These are phyloP conservation scores for Penicillium digitatum DNA, from an alignment of 2,329 filamentous ascomycete species.

Conservation along the genomic window DNA sequence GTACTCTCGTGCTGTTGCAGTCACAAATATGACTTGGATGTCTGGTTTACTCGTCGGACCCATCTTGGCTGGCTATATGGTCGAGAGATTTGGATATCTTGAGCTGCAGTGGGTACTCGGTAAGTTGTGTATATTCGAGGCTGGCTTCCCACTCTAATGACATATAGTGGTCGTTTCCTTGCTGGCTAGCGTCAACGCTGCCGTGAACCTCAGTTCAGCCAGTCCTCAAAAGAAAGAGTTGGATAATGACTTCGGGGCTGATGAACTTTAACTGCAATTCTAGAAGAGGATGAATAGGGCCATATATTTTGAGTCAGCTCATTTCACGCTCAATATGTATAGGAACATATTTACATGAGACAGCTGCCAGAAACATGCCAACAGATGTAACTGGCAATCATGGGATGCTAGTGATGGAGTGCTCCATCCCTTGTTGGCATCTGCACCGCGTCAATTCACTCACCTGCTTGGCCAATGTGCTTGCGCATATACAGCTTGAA, in stretches of 20 bases:
- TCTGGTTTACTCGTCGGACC: constrained; percentile 19
- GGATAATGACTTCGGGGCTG: neutral
- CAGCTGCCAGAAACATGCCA: neutral
- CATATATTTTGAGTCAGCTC: neutral
- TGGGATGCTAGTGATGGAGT: neutral
- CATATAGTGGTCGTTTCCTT: neutral
- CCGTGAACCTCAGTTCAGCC: neutral
- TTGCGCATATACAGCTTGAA: neutral
- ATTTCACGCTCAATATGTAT: neutral
- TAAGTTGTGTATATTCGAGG: neutral
- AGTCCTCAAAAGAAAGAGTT: neutral
- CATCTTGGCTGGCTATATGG: constrained; percentile 12
- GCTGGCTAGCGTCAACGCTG: neutral
- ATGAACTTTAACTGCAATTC: neutral
- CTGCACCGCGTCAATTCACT: neutral
- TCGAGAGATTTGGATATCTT: constrained; percentile 13
- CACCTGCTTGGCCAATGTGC: neutral
- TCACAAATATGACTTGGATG: constrained; percentile 23
- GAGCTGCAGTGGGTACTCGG: constrained; percentile 13
- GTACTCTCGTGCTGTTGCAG: constrained; percentile 21
- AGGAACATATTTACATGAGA: neutral
- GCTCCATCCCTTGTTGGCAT: neutral
- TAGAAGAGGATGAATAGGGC: neutral
- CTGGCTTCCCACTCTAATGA: neutral
- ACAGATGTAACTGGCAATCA: neutral